These are phyloP conservation scores for Panicum virgatum DNA, from an alignment of 202 grass and related monocot genomes.

Conservation along the genomic window DNA sequence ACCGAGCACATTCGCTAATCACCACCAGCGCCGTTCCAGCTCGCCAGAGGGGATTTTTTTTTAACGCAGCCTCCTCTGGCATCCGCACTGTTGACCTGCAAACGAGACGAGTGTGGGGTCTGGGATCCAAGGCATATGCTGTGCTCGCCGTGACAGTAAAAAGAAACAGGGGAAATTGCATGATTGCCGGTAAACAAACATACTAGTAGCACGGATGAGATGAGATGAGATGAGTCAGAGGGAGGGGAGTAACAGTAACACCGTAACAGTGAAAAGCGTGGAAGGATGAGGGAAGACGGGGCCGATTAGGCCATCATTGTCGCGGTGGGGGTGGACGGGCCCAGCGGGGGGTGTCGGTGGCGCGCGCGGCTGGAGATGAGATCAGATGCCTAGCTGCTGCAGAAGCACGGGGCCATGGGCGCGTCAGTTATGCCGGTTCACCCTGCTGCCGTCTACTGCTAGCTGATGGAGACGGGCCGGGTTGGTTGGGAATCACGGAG, in stretches of 20 bases:
- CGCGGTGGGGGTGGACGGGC: neutral
- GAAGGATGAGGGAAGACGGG: neutral
- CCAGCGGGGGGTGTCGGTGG: conserved; percentile 48
- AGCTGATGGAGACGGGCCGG: neutral
- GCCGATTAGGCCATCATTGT: conserved; percentile 20
- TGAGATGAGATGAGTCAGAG: neutral
- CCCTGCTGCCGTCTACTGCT: too few relatives aligned
- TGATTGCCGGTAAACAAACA: conserved; percentile 7
- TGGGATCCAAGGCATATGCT: neutral
- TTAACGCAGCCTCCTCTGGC: neutral
- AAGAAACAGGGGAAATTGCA: neutral
- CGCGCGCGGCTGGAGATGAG: neutral
- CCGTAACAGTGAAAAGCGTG: too few relatives aligned
- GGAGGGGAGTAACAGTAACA: conserved; percentile 34
- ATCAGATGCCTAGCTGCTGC: neutral
- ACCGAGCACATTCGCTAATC: neutral
- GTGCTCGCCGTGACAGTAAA: neutral
- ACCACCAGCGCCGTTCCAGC: neutral
- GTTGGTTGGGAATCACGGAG: neutral
- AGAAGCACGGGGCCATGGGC: neutral
- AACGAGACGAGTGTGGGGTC: neutral
- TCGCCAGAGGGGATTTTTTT: neutral
- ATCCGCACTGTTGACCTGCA: neutral
- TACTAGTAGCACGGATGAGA: neutral
- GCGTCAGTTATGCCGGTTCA: neutral